Base-by-base conservation (phyloP, 1,284 basidiomycete genomes). In the Prillingera fragicola region DNA sequence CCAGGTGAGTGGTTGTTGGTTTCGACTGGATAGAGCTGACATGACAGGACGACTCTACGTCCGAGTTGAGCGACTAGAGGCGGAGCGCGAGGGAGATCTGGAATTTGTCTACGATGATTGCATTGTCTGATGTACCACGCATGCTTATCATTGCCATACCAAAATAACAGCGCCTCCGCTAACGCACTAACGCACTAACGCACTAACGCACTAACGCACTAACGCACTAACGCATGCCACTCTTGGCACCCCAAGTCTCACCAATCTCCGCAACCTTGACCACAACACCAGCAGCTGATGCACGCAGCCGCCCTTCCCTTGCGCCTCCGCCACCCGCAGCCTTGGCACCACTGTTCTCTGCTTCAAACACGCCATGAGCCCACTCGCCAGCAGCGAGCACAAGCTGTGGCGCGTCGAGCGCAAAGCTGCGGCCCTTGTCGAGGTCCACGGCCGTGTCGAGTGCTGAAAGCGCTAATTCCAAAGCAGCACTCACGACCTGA, bases 321-420 rank as follows among this genome's bases (percentile, higher is more conserved):
- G 37, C 61, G 1, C 83, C 85, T n/a, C 84, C 85, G 23, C 79
- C 79, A 29, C 74, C 69, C 12, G 46, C 55, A 5, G 81, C 72
- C 42, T 73, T 76, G 25, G 77, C 64, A 0, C 87, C 87, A 42
- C 76, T 76, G 52, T 86, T 85, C 45, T 89, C 65, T 25, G 65
- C 67, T 7, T 75, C 70, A 57, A 92, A 85, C 3, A 91, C 74
- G 28, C 74, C 74, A 7, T 75, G 75, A 1, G 85, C 87, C 89
- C 89, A 95, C 60, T 90, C 86, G 8, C 82, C 81, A 1, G 78
- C 70, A 1, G 82, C 83, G 15, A 86, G 67, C n/a, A 94, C 61
- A 17, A 91, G 69, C 18, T 77, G 70, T 0, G 83, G 78, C 56
- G 86, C 79, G 39, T 89, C 85, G 27, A 85, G 72, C n/a, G 83